Base-by-base conservation (phyloP, 2,329 filamentous ascomycete species). In the Fusarium nodosum region DNA sequence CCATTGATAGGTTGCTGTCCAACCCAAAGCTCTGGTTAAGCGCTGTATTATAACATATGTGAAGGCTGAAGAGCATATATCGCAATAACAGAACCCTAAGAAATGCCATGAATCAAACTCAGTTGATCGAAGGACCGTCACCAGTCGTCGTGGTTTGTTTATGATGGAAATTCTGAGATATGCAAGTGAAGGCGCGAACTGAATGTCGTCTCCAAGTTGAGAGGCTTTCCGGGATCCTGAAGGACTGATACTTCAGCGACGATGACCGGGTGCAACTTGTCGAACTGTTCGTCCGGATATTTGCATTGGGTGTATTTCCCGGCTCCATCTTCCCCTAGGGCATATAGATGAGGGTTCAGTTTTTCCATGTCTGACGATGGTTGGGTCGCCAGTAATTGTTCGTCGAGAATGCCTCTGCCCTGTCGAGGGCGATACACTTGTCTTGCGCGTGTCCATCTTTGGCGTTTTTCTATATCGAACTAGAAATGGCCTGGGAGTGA, bases 1-100 rank as follows among this genome's bases (percentile, higher is more conserved):
- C 48, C 33, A 51, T 51, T 51, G 22, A 33, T 15, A 15, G 34
- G 33, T 38, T 28, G 13, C 48, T 11, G 48, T 26, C 48, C 48
- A 51, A 51, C 48, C 48, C 48, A 39, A 51, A 7, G 8, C 13
- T 51, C 33, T 28, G 48, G 24, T 51, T 51, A 51, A 39, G 33
- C 48, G 48, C 48, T 51, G 33, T 22, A 24, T 28, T 24, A 13
- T 18, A 16, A 26, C 7, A 34, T 36, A 50, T 50, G 31, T 9
- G n/a, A 26, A 50, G 31, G 16, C 22, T 50, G 22, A 31, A 20
- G 18, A 24, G 31, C 8, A 33, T 33, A 5, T 9, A 28, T 51
- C 12, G 34, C 18, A 28, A 36, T 28, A n/a, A 26, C 33, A 20
- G 20, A 22, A 36, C 22, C 20, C 20, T 18, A 51, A 38, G 9